Percentiles rank a stretch among this genome's conserved stretches.
These are phyloP conservation scores for Trichoderma asperellum DNA, from an alignment of 2,329 filamentous ascomycete species.

Conservation along the genomic window DNA sequence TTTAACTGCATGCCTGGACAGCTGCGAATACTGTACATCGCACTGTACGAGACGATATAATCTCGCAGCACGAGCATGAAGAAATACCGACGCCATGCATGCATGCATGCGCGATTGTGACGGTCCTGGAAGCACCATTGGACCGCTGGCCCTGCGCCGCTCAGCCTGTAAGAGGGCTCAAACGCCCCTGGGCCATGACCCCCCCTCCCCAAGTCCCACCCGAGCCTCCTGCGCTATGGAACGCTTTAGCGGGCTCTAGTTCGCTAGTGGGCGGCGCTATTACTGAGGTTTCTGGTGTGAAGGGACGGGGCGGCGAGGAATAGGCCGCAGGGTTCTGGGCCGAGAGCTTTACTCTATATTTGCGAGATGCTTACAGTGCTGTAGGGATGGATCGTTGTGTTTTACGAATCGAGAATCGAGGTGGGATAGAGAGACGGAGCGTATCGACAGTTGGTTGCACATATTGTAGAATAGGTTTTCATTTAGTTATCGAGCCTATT, in stretches of 20 bases:
- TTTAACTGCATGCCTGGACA: background rate
- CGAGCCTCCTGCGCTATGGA: constrained; percentile 6
- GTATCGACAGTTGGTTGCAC: background rate
- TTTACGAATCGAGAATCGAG: background rate
- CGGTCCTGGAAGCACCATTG: background rate
- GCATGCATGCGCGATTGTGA: background rate
- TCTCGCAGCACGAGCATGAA: background rate
- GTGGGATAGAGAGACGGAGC: background rate
- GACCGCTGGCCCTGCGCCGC: background rate
- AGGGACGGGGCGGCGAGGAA: background rate
- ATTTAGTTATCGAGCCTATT: background rate
- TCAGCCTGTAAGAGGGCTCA: constrained; percentile 11
- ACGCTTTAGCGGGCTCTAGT: constrained; percentile 15
- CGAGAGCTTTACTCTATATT: background rate
- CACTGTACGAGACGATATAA: background rate
- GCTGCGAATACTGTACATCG: too few species aligned
- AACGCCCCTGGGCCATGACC: background rate
- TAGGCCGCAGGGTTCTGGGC: background rate
- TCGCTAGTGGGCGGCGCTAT: background rate
- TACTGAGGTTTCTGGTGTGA: background rate
- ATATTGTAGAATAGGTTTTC: background rate
- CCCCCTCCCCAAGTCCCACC: background rate
- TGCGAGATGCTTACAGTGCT: background rate
- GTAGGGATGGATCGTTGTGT: background rate
- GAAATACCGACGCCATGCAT: background rate